Base-by-base conservation (phyloP, 2,329 filamentous ascomycete species). In the Neonectria sp. region DNA sequence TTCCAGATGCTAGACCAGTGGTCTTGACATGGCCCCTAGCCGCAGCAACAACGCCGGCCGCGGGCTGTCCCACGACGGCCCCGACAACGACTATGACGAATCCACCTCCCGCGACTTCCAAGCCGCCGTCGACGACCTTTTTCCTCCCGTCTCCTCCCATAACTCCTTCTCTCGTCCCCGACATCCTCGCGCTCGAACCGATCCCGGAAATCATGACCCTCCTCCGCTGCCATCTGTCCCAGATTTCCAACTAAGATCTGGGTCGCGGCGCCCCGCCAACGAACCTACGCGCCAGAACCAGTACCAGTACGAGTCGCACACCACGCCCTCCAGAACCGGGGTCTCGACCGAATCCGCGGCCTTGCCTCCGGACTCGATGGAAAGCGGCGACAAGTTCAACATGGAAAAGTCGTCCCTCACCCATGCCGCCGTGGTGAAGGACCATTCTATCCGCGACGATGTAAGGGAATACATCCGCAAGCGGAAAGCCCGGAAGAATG, bases 11-110 rank as follows among this genome's bases (percentile, higher is more conserved):
- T 70, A 70, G 71, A 68, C 61, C 69, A 56, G 63, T 60, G 46
- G 58, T 60, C 51, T 68, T 71, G 67, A 72, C 21, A 80, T 80
- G 78, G 71, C 73, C 67, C 70, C 71, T 35, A 70, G 76, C 71
- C 74, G 68, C 55, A 71, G 72, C 60, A 70, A 70, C 55, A 70
- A 76, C 60, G 67, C 69, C 63, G 69, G 68, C 49, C 62, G 68
- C 57, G 68, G 70, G 53, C 63, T 63, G 60, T 67, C 70, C 43
- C 61, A 67, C 64, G 63, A 65, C 49, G 51, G 59, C 40, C 29
- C 58, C 53, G 46, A 68, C 63, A 60, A 61, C 27, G 45, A 48
- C 21, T 21, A 55, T 17, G 62, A 73, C 31, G 70, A 74, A 35
- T 52, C 45, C 31, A 27, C 57, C 48, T 68, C 68, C 29, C 72